Percentiles rank a stretch among this genome's conserved stretches.
Conservation (phyloP, 2,329 filamentous ascomycete species). For the Colletotrichum lindemuthianum region DNA sequence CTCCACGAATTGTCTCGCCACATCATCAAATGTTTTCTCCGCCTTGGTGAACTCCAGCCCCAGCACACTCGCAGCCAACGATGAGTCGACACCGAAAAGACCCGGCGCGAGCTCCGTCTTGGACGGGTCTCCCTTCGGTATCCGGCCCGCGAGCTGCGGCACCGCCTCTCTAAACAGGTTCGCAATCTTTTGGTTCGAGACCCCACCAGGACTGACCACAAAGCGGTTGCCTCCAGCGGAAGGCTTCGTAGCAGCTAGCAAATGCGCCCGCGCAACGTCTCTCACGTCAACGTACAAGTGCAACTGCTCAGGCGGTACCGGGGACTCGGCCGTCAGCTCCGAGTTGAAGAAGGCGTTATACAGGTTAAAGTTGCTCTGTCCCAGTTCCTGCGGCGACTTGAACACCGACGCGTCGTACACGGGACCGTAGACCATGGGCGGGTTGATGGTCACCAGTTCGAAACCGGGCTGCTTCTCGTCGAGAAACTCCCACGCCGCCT, state of each 20-base stretch:
- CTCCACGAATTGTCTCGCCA: conserved; percentile 38
- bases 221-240: conserved; percentile 42
- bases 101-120: conserved; percentile 36
- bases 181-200: conserved; percentile 37
- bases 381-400: conserved; percentile 2
- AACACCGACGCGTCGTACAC: conserved; percentile 2
- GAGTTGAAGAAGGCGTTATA: conserved; percentile 20
- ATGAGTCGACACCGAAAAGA: conserved; percentile 33
- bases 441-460: conserved; percentile 47
- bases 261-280: conserved; percentile 41
- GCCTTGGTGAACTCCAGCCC: conserved; percentile 38
- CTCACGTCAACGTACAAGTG: conserved; percentile 44
- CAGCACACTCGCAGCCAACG: conserved; percentile 36
- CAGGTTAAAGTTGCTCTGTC: conserved; percentile 27
- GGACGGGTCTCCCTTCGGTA: conserved; percentile 37
- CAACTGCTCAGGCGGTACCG: conserved; percentile 35
- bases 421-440: conserved; percentile 32
- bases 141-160: conserved; percentile 36
- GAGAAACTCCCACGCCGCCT: conserved; percentile 47
- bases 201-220: conserved; percentile 37
- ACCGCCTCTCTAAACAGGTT: conserved; percentile 37
- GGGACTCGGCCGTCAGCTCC: neutral
- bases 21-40: conserved; percentile 38
- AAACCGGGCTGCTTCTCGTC: conserved; percentile 44
- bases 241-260: conserved; percentile 38